These are phyloP conservation scores for Annulohypoxylon bovei DNA, from an alignment of 495 filamentous ascomycete genomes.

Conservation along the genomic window DNA sequence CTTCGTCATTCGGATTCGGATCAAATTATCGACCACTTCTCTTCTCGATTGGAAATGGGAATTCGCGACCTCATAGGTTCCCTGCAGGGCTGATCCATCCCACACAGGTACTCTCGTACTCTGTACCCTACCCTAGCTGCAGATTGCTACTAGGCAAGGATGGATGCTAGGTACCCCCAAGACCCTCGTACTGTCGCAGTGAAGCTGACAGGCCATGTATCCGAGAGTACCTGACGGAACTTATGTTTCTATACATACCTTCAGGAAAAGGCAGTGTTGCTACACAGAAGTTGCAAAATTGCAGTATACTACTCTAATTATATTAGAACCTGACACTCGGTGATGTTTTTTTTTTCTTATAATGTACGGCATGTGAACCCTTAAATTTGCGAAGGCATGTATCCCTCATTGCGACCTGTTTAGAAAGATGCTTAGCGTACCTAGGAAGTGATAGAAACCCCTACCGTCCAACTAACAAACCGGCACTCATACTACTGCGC, in stretches of 20 bases:
- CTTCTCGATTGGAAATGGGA: constrained; percentile 12
- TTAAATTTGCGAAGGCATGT: neutral
- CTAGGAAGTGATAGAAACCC: constrained; percentile 12
- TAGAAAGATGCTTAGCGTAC: constrained; percentile 20
- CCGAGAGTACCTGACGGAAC: constrained; percentile 19
- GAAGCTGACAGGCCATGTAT: constrained; percentile 26
- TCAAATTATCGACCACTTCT: constrained; percentile 20
- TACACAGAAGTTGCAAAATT: neutral
- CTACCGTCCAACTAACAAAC: constrained; percentile 10
- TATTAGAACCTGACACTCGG: constrained; percentile 5
- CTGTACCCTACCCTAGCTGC: constrained; percentile 14
- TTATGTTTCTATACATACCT: constrained; percentile 16
- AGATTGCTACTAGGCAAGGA: constrained; percentile 17
- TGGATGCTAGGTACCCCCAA: neutral
- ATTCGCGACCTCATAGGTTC: constrained; percentile 11
- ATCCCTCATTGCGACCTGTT: neutral
- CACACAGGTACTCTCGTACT: constrained; percentile 23
- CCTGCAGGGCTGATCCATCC: constrained; percentile 40
- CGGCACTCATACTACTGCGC: constrained; percentile 28
- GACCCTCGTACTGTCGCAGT: constrained; percentile 11
- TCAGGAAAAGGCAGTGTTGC: constrained; percentile 11
- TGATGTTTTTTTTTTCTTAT: neutral
- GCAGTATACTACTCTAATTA: constrained; percentile 6
- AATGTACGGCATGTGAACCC: neutral
- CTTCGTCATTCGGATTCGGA: constrained; percentile 26